Percentiles rank a stretch among this genome's conserved stretches.
These are phyloP conservation scores for Aspergillus cristatus DNA, from an alignment of 495 filamentous ascomycete species.

Conservation along the genomic window DNA sequence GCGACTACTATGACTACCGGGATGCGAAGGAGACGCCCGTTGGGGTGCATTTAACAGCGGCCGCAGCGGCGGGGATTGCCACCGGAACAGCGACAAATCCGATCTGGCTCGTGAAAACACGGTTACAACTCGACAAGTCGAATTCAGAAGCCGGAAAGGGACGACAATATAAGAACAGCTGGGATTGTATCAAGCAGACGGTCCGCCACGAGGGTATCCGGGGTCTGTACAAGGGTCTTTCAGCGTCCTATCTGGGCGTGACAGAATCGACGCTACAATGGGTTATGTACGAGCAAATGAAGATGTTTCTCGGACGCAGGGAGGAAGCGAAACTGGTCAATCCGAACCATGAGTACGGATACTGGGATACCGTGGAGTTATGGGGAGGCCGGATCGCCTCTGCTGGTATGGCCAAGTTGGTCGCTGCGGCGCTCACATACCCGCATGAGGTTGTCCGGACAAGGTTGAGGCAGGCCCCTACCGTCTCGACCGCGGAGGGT, in stretches of 20 bases:
- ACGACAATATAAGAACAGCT: slow-evolving; percentile 44
- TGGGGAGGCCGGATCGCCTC: slow-evolving; percentile 41
- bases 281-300: slow-evolving; percentile 52
- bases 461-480: slow-evolving; percentile 45
- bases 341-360: slow-evolving; percentile 17
- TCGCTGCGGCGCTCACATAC: slow-evolving; percentile 48
- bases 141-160: slow-evolving; percentile 31
- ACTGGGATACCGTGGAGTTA: slow-evolving; percentile 38
- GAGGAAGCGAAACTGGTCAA: slow-evolving; percentile 25
- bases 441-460: slow-evolving; percentile 52
- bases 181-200: slow-evolving; percentile 46
- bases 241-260: slow-evolving; percentile 47
- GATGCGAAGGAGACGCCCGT: slow-evolving; percentile 35
- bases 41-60: slow-evolving; percentile 41
- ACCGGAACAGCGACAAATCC: slow-evolving; percentile 54
- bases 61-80: slow-evolving; percentile 44
- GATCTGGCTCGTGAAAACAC: slow-evolving; percentile 53
- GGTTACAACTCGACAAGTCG: slow-evolving; percentile 47
- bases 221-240: slow-evolving; percentile 47
- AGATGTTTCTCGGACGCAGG: slow-evolving; percentile 33
- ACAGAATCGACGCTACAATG: slow-evolving; percentile 49
- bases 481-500: slow-evolving; percentile 23
- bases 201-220: slow-evolving; percentile 42
- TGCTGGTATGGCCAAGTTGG: slow-evolving; percentile 46
- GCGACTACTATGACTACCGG: slow-evolving; percentile 32